Evolutionary conservation across 768 basidiomycete genomes (phyloP), one percentile per base, ranked within the genome.

Genomic region (Hygrophorus russula): DNA sequence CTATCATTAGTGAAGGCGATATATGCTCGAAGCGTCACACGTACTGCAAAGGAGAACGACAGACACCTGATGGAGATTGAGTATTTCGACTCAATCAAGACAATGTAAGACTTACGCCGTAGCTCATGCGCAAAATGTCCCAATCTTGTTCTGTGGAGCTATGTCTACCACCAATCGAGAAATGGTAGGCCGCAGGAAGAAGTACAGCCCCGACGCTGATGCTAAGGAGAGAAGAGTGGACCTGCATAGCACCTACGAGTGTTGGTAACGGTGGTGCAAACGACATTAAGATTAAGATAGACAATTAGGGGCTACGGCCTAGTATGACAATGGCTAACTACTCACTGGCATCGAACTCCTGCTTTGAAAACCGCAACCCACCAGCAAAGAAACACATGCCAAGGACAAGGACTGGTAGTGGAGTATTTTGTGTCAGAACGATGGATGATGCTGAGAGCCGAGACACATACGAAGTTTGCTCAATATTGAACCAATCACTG

Each of bases 331-430:
- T 24, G 20, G 24, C 15, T 11, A 7, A 10, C 20, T 36, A 59
- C 78, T 42, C 52, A 87, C 85, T 78, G 2, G 69, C 57, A 48
- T 84, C 78, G 48, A 87, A 87, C 1, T 74, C 81, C 58, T 89
- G 87, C 54, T 89, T 83, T 2, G 81, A 77, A 50, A 80, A 89
- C 11, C 74, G 71, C 49, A 79, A 53, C 0, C 86, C 86, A 11
- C 87, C 86, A 0, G 85, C 87, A 48, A 90, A 82, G 61, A 89
- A 86, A 51, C 84, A 86, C 59, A 90, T 75, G 13, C 88, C 88
- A 9, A 90, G 71, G 13, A 91, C 86, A 32, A 92, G 74, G 1
- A 92, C 85, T 88, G 35, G 15, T 30, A 14, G 14, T 2, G 38
- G 13, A 37, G 29, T n/a, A n/a, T n/a, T n/a, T n/a, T n/a, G n/a